A percentile compares a stretch with the other conserved stretches of the same genome.
These are phyloP conservation scores for Kwoniella botswanensis DNA, from an alignment of 768 basidiomycete species.

Conservation along the genomic window DNA sequence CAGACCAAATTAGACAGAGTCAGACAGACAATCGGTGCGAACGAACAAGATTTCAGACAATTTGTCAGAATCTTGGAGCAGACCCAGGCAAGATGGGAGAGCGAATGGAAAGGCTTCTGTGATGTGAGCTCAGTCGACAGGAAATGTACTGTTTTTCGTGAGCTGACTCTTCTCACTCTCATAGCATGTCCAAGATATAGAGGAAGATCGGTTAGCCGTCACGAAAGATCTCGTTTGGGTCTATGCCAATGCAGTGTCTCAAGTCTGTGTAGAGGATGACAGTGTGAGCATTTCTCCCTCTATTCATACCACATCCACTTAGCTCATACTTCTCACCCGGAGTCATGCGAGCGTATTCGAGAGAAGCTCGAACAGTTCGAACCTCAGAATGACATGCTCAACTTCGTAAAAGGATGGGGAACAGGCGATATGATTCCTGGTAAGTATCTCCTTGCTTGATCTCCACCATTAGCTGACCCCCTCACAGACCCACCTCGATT, in stretches of 20 bases:
- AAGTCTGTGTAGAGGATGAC: slow-evolving; percentile 92
- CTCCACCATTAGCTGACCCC: slow-evolving; percentile 6
- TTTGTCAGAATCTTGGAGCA: slow-evolving; percentile 79
- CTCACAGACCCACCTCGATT: slow-evolving; percentile 76
- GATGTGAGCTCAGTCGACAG: slow-evolving; percentile 62
- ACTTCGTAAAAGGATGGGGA: slow-evolving; percentile 84
- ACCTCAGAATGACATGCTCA: slow-evolving; percentile 82
- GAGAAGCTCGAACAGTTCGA: slow-evolving; percentile 87
- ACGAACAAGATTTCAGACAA: slow-evolving; percentile 90
- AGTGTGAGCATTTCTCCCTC: slow-evolving; percentile 67
- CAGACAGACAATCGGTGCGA: slow-evolving; percentile 83
- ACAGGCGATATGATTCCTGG: slow-evolving; percentile 82
- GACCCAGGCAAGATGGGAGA: slow-evolving; percentile 84
- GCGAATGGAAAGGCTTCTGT: slow-evolving; percentile 91
- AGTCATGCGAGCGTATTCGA: slow-evolving; percentile 92
- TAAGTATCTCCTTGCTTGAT: slow-evolving; percentile 23
- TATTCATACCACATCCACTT: not conserved
- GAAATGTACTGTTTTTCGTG: not conserved
- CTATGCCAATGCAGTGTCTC: slow-evolving; percentile 94
- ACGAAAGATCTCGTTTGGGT: slow-evolving; percentile 95
- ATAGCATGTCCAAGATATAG: slow-evolving; percentile 83
- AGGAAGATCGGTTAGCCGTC: slow-evolving; percentile 92
- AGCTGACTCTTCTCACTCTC: not conserved
- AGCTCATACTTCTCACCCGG: not conserved
- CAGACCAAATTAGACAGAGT: slow-evolving; percentile 83